Conservation (phyloP, 1,284 basidiomycete species). For the Coniferiporia sulphurascens region DNA sequence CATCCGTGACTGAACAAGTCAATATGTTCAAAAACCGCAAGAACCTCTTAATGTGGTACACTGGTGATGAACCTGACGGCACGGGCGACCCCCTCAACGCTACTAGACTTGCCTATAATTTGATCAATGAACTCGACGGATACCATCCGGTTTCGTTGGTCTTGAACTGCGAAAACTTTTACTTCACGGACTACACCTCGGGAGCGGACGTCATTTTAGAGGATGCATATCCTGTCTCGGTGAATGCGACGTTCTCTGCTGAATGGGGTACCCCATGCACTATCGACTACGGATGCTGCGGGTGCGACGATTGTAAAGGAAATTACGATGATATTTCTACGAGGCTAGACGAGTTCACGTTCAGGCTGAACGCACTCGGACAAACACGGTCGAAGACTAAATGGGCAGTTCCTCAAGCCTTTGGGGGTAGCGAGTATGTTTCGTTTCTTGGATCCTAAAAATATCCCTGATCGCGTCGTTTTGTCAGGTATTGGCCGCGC, state of each 20-base stretch:
- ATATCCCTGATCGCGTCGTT: not conserved
- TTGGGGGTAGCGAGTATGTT: slow-evolving; percentile 55
- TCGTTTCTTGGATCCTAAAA: not conserved
- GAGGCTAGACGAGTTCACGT: slow-evolving; percentile 57
- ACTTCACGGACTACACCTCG: slow-evolving; percentile 51
- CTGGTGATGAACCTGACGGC: slow-evolving; percentile 72
- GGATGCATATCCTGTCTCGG: slow-evolving; percentile 57
- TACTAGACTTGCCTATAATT: slow-evolving; percentile 49
- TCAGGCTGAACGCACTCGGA: slow-evolving; percentile 53
- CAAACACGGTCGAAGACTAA: slow-evolving; percentile 60
- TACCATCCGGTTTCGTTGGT: slow-evolving; percentile 75
- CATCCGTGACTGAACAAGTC: slow-evolving; percentile 60
- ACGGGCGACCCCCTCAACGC: slow-evolving; percentile 60
- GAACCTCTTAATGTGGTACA: slow-evolving; percentile 74
- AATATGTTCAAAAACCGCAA: slow-evolving; percentile 58
- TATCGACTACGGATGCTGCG: slow-evolving; percentile 62
- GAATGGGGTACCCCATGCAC: slow-evolving; percentile 52
- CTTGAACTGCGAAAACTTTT: slow-evolving; percentile 69
- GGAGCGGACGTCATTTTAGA: slow-evolving; percentile 62
- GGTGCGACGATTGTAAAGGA: slow-evolving; percentile 51
- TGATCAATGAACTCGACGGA: slow-evolving; percentile 64
- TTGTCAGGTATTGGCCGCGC: slow-evolving; percentile 59
- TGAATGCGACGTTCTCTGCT: slow-evolving; percentile 62
- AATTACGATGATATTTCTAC: slow-evolving; percentile 57
- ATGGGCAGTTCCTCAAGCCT: slow-evolving; percentile 76